Base-by-base conservation (phyloP, 495 filamentous ascomycete genomes). In the Penicillium mononematosum region DNA sequence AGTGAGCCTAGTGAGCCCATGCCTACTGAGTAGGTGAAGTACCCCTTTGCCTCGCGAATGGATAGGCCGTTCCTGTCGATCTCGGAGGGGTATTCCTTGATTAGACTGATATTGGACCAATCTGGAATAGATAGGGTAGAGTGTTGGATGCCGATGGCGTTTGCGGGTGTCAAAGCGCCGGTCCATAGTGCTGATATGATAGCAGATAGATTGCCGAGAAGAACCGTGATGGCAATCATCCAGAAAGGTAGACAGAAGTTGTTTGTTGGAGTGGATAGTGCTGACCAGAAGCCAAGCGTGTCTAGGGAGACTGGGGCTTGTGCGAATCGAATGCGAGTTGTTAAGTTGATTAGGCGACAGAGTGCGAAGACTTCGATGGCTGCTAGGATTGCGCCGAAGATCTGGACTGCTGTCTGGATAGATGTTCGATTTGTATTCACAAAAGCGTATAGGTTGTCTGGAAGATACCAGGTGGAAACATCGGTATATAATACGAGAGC, bases 181-280 rank as follows among this genome's bases (percentile, higher is more conserved):
- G 71, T 68, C 72, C 72, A 75, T 36, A 75, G 45, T 17, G 69
- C 64, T 39, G 70, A 54, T 8, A 70, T 65, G 2, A 70, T 34
- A 22, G 50, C 38, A 11, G 50, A 54, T 6, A 71, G 34, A 36
- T 52, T 55, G 14, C 64, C 32, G 45, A 65, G 60, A n/a, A 65
- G 41, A 2, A 65, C 24, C 1, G 69, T 56, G 12, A 64, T n/a
- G 14, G 60, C 39, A 5, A 59, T 57, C 55, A 50, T 57, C 36
- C 55, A 49, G 46, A 43, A 25, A 16, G 55, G 55, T 2, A 34
- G 55, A 16, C 31, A 22, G 25, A 39, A 58, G 38, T 51, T 50
- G 10, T 14, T 44, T 16, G 55, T 45, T 1, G 55, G 46, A 4
- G 39, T 51, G 3, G 55, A 58, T 1, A 58, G 39, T 17, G 55